phyloP scores from a whole-genome alignment of 148 eudicot species.

The Selenicereus undatus region DNA sequence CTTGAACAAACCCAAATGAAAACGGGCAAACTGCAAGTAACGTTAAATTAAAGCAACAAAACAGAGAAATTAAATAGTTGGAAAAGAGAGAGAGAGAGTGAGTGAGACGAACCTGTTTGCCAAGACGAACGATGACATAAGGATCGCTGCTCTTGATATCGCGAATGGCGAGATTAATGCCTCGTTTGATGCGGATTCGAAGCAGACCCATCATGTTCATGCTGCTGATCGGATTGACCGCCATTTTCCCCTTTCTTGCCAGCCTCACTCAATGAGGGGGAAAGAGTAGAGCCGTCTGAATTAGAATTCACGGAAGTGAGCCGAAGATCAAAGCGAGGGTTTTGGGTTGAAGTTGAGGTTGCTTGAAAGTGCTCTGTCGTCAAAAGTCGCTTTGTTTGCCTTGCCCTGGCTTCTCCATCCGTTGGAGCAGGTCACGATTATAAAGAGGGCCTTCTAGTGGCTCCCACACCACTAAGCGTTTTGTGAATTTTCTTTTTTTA shows the following conservation, averaged over 20 bases:
- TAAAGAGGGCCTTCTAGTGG: neutral
- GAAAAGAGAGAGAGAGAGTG: neutral
- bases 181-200: slow-evolving; percentile 22
- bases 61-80: neutral
- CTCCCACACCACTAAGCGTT: neutral
- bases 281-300: neutral
- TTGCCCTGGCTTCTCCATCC: too few relatives aligned
- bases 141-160: slow-evolving; percentile 27
- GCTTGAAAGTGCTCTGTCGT: neutral
- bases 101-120: slow-evolving; percentile 17
- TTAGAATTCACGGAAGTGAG: neutral
- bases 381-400: too few relatives aligned
- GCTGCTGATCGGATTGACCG: slow-evolving; percentile 14
- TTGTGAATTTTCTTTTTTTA: too few relatives aligned
- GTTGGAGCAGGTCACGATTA: neutral
- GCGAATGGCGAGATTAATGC: slow-evolving; percentile 28
- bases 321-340: neutral
- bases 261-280: neutral
- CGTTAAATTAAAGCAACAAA: neutral
- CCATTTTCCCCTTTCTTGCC: neutral
- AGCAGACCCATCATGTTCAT: slow-evolving; percentile 18
- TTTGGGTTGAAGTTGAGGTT: neutral
- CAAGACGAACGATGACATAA: slow-evolving; percentile 26
- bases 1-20: neutral
- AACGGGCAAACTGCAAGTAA: neutral